These are phyloP conservation scores for Ustilago bromivora DNA, from an alignment of 1,284 basidiomycete species.

Conservation along the genomic window DNA sequence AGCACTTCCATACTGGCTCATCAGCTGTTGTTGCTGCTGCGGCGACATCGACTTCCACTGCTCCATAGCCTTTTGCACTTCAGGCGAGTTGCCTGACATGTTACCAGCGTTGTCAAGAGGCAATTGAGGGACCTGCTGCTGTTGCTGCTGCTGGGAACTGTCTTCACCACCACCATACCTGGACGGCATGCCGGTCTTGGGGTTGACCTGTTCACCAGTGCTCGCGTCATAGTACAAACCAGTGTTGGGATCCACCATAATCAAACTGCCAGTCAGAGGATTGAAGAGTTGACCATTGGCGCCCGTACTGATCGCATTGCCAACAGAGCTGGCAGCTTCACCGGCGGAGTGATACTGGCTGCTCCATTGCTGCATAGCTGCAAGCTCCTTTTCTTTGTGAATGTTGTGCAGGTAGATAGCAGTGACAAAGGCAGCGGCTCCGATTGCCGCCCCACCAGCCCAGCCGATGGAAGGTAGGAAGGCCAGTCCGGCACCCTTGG, in stretches of 20 bases:
- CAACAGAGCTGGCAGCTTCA: conserved; percentile 31
- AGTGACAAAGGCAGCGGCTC: conserved; percentile 11
- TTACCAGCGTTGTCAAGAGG: conserved; percentile 20
- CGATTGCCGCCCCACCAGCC: conserved; percentile 9
- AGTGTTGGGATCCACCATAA: conserved; percentile 33
- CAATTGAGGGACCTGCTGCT: conserved; percentile 3
- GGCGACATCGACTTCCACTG: conserved; percentile 38
- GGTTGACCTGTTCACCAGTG: conserved; percentile 35
- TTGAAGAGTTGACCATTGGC: conserved; percentile 45
- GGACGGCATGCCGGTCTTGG: conserved; percentile 41
- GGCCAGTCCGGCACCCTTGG: neutral
- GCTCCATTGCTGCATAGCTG: conserved; percentile 9
- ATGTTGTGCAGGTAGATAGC: conserved; percentile 27
- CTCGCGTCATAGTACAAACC: conserved; percentile 36
- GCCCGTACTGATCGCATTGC: conserved; percentile 42
- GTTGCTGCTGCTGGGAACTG: neutral
- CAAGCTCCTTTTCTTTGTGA: conserved; percentile 27
- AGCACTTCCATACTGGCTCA: conserved; percentile 22
- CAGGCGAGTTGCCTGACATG: conserved; percentile 20
- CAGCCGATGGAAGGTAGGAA: conserved; percentile 20
- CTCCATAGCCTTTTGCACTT: conserved; percentile 30
- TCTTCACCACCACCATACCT: conserved; percentile 13
- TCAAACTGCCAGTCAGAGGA: conserved; percentile 32
- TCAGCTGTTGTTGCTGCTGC: conserved; percentile 38
- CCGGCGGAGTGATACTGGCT: conserved; percentile 27